These are phyloP conservation scores for Picea mariana DNA, from an alignment of 83 land plant species.

Conservation along the genomic window DNA sequence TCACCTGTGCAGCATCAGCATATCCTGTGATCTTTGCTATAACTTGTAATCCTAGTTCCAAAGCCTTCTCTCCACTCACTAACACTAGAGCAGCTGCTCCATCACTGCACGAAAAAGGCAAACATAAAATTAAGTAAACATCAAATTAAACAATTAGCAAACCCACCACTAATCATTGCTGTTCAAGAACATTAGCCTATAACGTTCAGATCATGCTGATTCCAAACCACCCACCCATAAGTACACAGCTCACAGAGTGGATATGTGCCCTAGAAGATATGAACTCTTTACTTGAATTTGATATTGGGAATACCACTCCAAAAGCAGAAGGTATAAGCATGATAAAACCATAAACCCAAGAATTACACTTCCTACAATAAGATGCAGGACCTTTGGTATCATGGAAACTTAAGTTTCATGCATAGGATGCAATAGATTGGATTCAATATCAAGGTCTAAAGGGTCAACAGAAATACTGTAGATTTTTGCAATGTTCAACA, in stretches of 20 bases:
- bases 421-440: neutral
- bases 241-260: neutral
- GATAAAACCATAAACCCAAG: neutral
- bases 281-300: too few species aligned
- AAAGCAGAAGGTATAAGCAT: too few species aligned
- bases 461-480: too few species aligned
- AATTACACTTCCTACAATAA: neutral
- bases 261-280: neutral
- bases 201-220: neutral
- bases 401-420: neutral
- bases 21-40: constrained; percentile 80
- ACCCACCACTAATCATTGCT: neutral
- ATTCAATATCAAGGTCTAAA: neutral
- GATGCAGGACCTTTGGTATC: neutral
- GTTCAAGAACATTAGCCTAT: neutral
- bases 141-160: neutral
- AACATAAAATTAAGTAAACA: neutral
- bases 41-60: constrained; percentile 73
- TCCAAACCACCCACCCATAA: neutral
- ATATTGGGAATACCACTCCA: too few species aligned
- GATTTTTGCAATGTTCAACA: too few species aligned
- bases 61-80: constrained; percentile 90
- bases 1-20: constrained; percentile 90
- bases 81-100: constrained; percentile 97
- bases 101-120: constrained; percentile 57